Conservation (phyloP, 148 eudicot species). For the Cornus suecica region DNA sequence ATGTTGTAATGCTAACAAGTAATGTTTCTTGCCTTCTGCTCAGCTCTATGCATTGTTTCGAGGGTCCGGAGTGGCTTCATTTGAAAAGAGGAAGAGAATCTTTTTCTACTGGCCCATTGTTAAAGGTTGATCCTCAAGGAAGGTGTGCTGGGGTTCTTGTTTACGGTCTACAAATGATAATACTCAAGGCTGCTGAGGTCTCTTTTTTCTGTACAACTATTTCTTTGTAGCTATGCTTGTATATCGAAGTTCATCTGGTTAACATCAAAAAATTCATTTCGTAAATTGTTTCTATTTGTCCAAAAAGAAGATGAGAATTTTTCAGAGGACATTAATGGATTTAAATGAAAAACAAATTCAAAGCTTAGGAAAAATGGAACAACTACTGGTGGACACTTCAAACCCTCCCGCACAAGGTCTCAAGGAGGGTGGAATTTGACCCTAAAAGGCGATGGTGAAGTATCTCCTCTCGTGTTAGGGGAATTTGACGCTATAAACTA, state of each 20-base stretch:
- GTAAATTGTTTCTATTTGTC: conserved; percentile 1
- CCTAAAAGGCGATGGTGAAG: too few relatives aligned
- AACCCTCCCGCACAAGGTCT: too few relatives aligned
- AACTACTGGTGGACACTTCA: too few relatives aligned
- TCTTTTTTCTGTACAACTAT: conserved; percentile 27
- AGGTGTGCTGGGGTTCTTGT: conserved; percentile 91
- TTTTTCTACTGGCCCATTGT: conserved; percentile 86
- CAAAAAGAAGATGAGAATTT: too few relatives aligned
- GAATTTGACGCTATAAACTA: too few relatives aligned
- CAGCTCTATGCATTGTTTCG: conserved; percentile 98
- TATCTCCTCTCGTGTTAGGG: too few relatives aligned
- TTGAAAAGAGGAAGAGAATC: conserved; percentile 87
- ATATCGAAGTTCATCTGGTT: conserved; percentile 4
- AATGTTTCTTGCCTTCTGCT: conserved; percentile 16
- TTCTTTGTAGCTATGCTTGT: conserved; percentile 5
- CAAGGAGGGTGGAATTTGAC: too few relatives aligned
- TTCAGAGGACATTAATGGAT: too few relatives aligned
- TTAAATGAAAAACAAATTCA: too few relatives aligned
- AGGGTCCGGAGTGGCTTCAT: conserved; percentile 95
- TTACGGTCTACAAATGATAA: conserved; percentile 87
- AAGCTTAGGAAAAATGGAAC: too few relatives aligned
- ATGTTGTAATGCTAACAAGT: conserved; percentile 14
- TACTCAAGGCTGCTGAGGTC: conserved; percentile 95
- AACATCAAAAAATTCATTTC: not conserved
- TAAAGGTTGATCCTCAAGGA: conserved; percentile 94